Evolutionary conservation across 768 basidiomycete genomes (phyloP), one percentile per base, ranked within the genome.

Genomic region (Mycena kentingensis): DNA sequence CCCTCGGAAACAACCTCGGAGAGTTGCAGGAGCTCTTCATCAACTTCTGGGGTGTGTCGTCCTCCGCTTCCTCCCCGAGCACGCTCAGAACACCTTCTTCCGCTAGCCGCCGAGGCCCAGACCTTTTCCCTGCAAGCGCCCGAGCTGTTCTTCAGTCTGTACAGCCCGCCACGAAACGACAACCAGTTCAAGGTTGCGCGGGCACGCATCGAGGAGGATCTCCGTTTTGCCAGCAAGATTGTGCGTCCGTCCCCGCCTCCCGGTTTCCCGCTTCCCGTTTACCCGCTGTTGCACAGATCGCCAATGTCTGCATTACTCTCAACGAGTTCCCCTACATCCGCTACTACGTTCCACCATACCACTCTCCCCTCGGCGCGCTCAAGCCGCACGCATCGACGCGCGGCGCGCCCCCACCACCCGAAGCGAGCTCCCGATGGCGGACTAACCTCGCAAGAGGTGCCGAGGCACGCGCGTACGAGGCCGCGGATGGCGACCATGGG

Each of bases 241-340:
- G 90, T 90, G 60, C 47, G 81, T 69, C 19, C 25, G 41, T 38
- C 38, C 7, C 19, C 12, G 19, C 46, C 47, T 11, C 11, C 46
- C 50, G 16, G 47, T 47, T n/a, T 15, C 5, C 25, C 39, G 39
- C 21, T 22, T 15, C 18, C 24, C 37, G 51, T 41, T 22, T 49
- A 35, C 43, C 34, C 35, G 15, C 37, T 49, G 31, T 38, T 28
- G 26, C 22, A 42, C 62, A 89, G 94, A 87, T 99, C 58, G 69
- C 92, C 24, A 97, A 98, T 62, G 71, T 95, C 3, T 92, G 94
- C 68, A 87, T 97, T 15, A 83, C 91, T 0, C 71, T 98, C 25
- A 88, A 93, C 62, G 97, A 99, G 67, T 91, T 87, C 63, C 97
- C 97, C 0, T 88, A 82, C 66, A 87, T 98, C 59, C 88, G 96